phyloP scores from a whole-genome alignment of 2,329 filamentous ascomycete genomes.

The Phialophora tarda region DNA sequence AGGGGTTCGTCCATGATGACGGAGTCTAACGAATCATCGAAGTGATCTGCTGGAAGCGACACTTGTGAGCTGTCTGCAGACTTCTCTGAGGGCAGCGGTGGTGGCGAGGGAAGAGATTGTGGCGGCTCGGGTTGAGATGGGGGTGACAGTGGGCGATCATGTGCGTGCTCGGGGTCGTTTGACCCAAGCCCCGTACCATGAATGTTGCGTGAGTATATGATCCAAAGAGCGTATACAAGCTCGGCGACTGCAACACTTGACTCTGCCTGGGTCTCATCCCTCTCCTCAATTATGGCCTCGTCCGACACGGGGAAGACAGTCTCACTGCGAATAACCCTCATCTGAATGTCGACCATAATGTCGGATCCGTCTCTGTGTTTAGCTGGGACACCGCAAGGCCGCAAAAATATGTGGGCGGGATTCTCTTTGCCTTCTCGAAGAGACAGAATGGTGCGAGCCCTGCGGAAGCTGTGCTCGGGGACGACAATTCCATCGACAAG shows the following conservation, averaged over 20 bases:
- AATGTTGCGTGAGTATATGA: slow-evolving; percentile 92
- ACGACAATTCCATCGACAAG: slow-evolving; percentile 94
- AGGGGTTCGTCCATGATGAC: slow-evolving; percentile 53
- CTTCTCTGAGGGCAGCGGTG: slow-evolving; percentile 38
- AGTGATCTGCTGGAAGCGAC: slow-evolving; percentile 44
- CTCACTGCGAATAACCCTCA: slow-evolving; percentile 93
- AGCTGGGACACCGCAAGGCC: slow-evolving; percentile 82
- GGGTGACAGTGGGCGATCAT: slow-evolving; percentile 71
- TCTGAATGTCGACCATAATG: slow-evolving; percentile 92
- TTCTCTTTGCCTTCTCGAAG: slow-evolving; percentile 82
- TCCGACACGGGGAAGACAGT: slow-evolving; percentile 65
- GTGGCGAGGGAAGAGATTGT: slow-evolving; percentile 59
- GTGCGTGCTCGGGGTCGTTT: slow-evolving; percentile 57
- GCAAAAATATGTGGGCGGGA: slow-evolving; percentile 76
- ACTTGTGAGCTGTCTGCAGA: slow-evolving; percentile 49
- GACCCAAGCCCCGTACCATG: slow-evolving; percentile 73
- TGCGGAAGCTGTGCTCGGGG: slow-evolving; percentile 92
- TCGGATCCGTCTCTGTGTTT: slow-evolving; percentile 89
- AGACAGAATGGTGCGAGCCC: slow-evolving; percentile 81
- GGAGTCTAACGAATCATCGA: slow-evolving; percentile 55
- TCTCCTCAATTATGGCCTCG: slow-evolving; percentile 69
- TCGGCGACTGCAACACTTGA: slow-evolving; percentile 65
- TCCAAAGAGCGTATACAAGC: slow-evolving; percentile 92
- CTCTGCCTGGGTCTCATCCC: slow-evolving; percentile 58
- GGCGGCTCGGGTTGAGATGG: slow-evolving; percentile 79